phyloP scores from a whole-genome alignment of 805 yeast species.

The Spathaspora girioi region DNA sequence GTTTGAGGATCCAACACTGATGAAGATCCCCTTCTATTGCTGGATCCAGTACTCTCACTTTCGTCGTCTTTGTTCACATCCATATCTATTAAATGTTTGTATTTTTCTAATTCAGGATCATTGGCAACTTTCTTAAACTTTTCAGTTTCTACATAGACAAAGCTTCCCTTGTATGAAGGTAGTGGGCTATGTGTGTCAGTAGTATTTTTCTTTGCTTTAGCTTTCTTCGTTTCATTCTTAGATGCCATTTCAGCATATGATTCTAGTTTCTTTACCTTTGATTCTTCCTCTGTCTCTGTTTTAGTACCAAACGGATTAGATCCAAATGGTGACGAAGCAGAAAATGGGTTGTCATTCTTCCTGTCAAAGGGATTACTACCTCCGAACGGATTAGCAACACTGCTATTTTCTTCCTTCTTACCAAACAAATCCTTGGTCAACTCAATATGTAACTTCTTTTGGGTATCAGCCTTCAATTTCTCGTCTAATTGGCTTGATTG shows the following conservation, averaged over 20 bases:
- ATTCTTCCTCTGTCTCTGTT: constrained; percentile 3
- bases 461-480: constrained; percentile 39
- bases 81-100: constrained; percentile 48
- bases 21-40: constrained; percentile 5
- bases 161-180: constrained; percentile 61
- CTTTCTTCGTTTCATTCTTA: constrained; percentile 7
- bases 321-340: constrained; percentile 9
- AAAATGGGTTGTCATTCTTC: constrained; percentile 5
- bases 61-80: constrained; percentile 25
- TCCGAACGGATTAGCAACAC: constrained; percentile 34
- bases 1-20: constrained; percentile 18
- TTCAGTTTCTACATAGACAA: constrained; percentile 73
- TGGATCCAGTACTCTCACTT: neutral
- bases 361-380: constrained; percentile 19
- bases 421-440: constrained; percentile 38
- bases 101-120: constrained; percentile 49
- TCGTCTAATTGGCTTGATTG: constrained; percentile 33
- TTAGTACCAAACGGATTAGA: constrained; percentile 31
- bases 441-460: constrained; percentile 36
- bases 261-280: constrained; percentile 7
- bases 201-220: constrained; percentile 1
- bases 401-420: constrained; percentile 14
- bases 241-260: constrained; percentile 22
- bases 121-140: constrained; percentile 49
- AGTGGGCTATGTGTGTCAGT: constrained; percentile 12